Base-by-base conservation (phyloP, 2,329 filamentous ascomycete genomes). In the Xylaria sp. region DNA sequence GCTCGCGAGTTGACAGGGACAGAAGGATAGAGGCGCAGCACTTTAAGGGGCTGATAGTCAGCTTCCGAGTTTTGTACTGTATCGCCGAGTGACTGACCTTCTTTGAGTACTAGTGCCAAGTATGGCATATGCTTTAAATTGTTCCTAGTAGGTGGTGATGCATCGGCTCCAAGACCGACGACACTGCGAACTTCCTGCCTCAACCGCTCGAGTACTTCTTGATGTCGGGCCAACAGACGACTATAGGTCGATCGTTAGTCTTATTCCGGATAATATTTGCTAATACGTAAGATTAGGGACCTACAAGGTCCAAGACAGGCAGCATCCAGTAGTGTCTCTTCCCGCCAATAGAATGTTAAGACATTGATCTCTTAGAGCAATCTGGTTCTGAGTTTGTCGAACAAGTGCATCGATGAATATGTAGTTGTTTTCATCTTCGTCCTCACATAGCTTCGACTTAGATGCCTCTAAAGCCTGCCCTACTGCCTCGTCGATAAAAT, bases 311-410 rank as follows among this genome's bases (percentile, higher is more conserved):
- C 57, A 38, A 17, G 43, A 40, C 19, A 67, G 51, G 3, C 50
- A 42, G 21, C 45, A 54, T 1, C 50, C 63, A 4, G 63, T 68
- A 1, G 60, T 64, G 33, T 68, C 66, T 11, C 66, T 33, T n/a
- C 66, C 59, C 11, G 66, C 66, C 15, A 68, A 50, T 15, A 68
- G 51, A 7, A 68, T 35, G n/a, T 66, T 63, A 7, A 68, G 42
- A 17, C 50, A 42, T 33, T 66, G 60, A 28, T 59, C 52, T 2
- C 57, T 33, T 17, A 66, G 12, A 4, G 57, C 11, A 4, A 28
- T 33, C 3, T 17, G 50, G 38, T 63, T 47, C 14, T 15, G 37
- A 2, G 46, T 57, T 21, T 55, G 25, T 9, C 47, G 28, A 14
- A 43, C 59, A 11, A 67, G 51, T 23, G 50, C 65, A 8, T 55